Conservation (phyloP, 1,284 basidiomycete species). For the Microstroma glucosiphilum region DNA sequence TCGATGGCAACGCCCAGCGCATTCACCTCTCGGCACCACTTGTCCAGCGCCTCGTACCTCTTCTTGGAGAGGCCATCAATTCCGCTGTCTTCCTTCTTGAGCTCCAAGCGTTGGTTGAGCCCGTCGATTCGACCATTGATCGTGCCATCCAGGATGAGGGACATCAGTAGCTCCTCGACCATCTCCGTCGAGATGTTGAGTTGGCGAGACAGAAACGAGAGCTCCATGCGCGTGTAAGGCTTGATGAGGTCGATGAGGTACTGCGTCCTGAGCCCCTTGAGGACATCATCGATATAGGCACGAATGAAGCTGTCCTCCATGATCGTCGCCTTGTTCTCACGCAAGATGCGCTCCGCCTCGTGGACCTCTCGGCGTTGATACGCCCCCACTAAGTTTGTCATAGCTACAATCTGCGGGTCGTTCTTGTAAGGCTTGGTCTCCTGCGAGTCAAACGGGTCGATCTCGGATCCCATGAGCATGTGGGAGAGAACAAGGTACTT, state of each 20-base stretch:
- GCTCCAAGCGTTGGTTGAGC: constrained; percentile 80
- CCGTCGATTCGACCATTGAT: constrained; percentile 94
- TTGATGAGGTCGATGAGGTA: constrained; percentile 97
- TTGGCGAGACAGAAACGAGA: constrained; percentile 85
- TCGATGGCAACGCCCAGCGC: constrained; percentile 66
- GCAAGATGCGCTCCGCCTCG: constrained; percentile 85
- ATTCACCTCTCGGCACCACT: constrained; percentile 72
- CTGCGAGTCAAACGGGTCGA: constrained; percentile 98
- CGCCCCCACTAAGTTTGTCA: constrained; percentile 93
- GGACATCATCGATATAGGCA: constrained; percentile 86
- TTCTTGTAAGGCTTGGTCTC: constrained; percentile 99
- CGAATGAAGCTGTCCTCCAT: constrained; percentile 91
- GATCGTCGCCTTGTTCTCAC: constrained; percentile 85
- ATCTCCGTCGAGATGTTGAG: constrained; percentile 79
- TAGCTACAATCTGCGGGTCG: constrained; percentile 90
- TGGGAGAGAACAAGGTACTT: constrained; percentile 97
- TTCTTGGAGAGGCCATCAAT: constrained; percentile 50
- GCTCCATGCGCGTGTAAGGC: constrained; percentile 86
- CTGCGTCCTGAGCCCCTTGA: constrained; percentile 84
- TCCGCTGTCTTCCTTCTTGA: constrained; percentile 57
- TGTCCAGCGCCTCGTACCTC: constrained; percentile 71
- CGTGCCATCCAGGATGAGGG: constrained; percentile 87
- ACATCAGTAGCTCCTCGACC: constrained; percentile 86
- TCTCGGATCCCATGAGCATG: constrained; percentile 96
- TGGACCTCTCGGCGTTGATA: constrained; percentile 95